A percentile compares a stretch with the other conserved stretches of the same genome.
These are phyloP conservation scores for Pseudonitzschia multistriata DNA, from an alignment of 108 stramenopile species.

Conservation along the genomic window DNA sequence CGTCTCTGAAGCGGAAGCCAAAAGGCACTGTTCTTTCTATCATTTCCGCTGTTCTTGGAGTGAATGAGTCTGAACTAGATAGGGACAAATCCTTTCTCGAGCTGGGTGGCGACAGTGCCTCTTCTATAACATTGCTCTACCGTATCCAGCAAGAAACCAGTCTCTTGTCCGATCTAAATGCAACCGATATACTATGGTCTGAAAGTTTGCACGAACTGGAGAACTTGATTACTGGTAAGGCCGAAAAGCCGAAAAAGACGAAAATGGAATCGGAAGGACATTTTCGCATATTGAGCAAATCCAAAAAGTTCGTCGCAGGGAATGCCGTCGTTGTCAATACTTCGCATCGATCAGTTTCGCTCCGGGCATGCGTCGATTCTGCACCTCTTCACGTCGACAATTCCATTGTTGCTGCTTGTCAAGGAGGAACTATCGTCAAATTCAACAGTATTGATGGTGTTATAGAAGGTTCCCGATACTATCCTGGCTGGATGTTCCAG, in stretches of 20 bases:
- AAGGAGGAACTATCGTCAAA: conserved; percentile 37
- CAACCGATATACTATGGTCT: conserved; percentile 21
- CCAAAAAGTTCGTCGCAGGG: conserved; percentile 2
- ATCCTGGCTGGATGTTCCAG: conserved; percentile 37
- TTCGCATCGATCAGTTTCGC: conserved; percentile 19
- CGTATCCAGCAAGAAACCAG: conserved; percentile 6
- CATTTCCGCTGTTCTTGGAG: conserved; percentile 13
- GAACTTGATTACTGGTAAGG: background rate
- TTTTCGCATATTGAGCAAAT: too few relatives aligned
- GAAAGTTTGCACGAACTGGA: conserved; percentile 21
- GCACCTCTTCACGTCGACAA: conserved; percentile 19
- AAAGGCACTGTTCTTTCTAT: conserved; percentile 9
- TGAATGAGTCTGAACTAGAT: conserved; percentile 11
- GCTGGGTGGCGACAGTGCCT: conserved; percentile 48
- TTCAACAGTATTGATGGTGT: background rate
- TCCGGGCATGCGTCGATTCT: conserved; percentile 44
- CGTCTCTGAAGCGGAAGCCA: background rate
- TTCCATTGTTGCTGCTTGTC: conserved; percentile 34
- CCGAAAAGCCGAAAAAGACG: background rate
- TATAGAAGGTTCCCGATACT: conserved; percentile 9
- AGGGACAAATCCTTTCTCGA: conserved; percentile 39
- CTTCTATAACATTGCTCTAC: conserved; percentile 35
- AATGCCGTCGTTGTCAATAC: conserved; percentile 3
- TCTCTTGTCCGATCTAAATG: background rate
- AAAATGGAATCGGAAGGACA: background rate